Conservation (phyloP, 2,329 filamentous ascomycete genomes). For the Talaromyces sp. region DNA sequence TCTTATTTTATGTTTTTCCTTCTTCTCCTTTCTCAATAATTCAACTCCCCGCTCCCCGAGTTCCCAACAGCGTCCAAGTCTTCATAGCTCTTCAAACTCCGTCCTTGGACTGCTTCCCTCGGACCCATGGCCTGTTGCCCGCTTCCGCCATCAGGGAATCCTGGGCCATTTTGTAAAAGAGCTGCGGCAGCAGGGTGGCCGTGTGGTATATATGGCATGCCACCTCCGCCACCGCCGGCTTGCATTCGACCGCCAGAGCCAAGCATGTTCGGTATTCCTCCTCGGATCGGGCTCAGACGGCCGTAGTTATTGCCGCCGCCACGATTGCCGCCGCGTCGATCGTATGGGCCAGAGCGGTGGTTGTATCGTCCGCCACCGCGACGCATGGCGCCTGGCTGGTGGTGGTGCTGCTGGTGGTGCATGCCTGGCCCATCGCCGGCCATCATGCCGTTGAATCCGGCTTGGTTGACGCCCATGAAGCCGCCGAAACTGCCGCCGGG, state of each 20-base stretch:
- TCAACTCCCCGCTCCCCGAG: slow-evolving; percentile 73
- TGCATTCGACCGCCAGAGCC: slow-evolving; percentile 27
- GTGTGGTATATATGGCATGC: slow-evolving; percentile 28
- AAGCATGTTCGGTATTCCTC: slow-evolving; percentile 30
- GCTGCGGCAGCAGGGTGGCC: slow-evolving; percentile 34
- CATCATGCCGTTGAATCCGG: slow-evolving; percentile 27
- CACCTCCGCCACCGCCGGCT: slow-evolving; percentile 21
- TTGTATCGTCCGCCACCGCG: slow-evolving; percentile 59
- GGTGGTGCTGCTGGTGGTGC: slow-evolving; percentile 41
- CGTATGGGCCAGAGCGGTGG: slow-evolving; percentile 66
- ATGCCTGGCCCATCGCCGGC: slow-evolving; percentile 34
- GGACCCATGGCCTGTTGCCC: slow-evolving; percentile 71
- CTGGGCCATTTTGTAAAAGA: slow-evolving; percentile 21
- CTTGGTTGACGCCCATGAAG: slow-evolving; percentile 25
- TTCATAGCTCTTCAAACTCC: slow-evolving; percentile 94
- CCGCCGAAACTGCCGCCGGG: slow-evolving; percentile 24
- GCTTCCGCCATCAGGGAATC: slow-evolving; percentile 52
- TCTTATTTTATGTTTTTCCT: not conserved
- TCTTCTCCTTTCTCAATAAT: slow-evolving; percentile 60
- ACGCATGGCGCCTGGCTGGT: slow-evolving; percentile 61
- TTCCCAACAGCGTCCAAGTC: slow-evolving; percentile 83
- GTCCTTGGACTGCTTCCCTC: slow-evolving; percentile 83
- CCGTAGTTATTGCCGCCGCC: slow-evolving; percentile 43
- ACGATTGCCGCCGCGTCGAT: slow-evolving; percentile 54
- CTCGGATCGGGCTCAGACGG: slow-evolving; percentile 40